Percentiles rank a stretch among this genome's conserved stretches.
These are phyloP conservation scores for Pichia sp. DNA, from an alignment of 1,139 yeast genomes.

Conservation along the genomic window DNA sequence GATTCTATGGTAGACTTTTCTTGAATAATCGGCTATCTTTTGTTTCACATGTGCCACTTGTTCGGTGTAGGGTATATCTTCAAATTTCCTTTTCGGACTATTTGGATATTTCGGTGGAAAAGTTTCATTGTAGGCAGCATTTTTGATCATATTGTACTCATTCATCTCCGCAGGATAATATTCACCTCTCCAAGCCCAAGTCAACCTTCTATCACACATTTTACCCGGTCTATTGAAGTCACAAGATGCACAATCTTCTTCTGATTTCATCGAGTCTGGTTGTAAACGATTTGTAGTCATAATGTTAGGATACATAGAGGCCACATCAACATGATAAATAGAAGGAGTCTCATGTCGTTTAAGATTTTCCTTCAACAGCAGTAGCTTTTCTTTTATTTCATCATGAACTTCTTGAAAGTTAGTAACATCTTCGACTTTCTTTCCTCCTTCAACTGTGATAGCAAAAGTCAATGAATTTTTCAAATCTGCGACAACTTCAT, in stretches of 20 bases:
- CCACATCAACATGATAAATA: slow-evolving; percentile 97
- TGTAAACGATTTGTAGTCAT: slow-evolving; percentile 97
- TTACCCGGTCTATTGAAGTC: slow-evolving; percentile 96
- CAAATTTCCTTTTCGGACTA: slow-evolving; percentile 57
- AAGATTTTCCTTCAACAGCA: slow-evolving; percentile 58
- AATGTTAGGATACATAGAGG: slow-evolving; percentile 98
- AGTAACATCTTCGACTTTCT: slow-evolving; percentile 65
- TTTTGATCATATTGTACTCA: slow-evolving; percentile 85
- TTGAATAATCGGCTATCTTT: slow-evolving; percentile 78
- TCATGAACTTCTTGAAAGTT: slow-evolving; percentile 73
- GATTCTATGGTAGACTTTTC: slow-evolving; percentile 76
- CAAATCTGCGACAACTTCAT: slow-evolving; percentile 69
- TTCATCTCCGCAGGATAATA: slow-evolving; percentile 86
- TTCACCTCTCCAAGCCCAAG: slow-evolving; percentile 99
- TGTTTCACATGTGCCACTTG: slow-evolving; percentile 75
- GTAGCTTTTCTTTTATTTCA: slow-evolving; percentile 50
- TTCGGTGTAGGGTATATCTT: slow-evolving; percentile 70
- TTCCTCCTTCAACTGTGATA: slow-evolving; percentile 75
- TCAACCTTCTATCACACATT: slow-evolving; percentile 81
- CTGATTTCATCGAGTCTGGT: slow-evolving; percentile 96
- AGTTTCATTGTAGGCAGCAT: slow-evolving; percentile 73
- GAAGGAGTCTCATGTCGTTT: slow-evolving; percentile 72
- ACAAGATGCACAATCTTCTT: slow-evolving; percentile 95
- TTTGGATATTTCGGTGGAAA: slow-evolving; percentile 64
- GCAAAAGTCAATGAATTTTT: slow-evolving; percentile 78